Conservation (phyloP, 2,329 filamentous ascomycete genomes). For the Alternaria triticina region DNA sequence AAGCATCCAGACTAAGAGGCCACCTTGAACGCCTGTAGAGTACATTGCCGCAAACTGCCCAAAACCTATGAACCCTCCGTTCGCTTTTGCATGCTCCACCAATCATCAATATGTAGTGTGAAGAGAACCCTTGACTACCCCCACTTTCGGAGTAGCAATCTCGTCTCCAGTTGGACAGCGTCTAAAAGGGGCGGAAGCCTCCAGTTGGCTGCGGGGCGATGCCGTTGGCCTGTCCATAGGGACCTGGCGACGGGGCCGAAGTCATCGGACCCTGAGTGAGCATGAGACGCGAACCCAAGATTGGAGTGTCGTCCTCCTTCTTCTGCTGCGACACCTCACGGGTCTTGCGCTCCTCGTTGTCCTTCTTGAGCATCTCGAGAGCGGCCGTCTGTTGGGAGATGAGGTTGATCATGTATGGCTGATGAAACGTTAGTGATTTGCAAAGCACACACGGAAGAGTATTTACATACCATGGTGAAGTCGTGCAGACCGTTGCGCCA, state of each 20-base stretch:
- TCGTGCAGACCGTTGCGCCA: constrained; percentile 95
- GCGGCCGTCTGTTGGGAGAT: constrained; percentile 88
- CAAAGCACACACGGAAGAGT: background rate
- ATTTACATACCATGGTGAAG: constrained; percentile 78
- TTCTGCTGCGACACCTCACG: constrained; percentile 77
- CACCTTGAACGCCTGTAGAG: constrained; percentile 40
- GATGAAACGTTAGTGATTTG: constrained; percentile 4
- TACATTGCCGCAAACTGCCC: constrained; percentile 31
- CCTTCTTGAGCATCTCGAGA: constrained; percentile 83
- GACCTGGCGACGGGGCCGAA: constrained; percentile 66
- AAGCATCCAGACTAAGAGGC: constrained; percentile 22
- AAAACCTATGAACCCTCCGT: constrained; percentile 20
- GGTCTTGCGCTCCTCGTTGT: constrained; percentile 91
- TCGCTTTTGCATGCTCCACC: constrained; percentile 34
- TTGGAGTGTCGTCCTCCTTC: constrained; percentile 91
- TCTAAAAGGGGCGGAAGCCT: constrained; percentile 54
- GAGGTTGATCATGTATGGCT: constrained; percentile 98
- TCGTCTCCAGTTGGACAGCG: background rate
- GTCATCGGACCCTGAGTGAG: constrained; percentile 84
- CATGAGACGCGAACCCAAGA: constrained; percentile 91
- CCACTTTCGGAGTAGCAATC: background rate
- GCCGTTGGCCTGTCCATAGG: constrained; percentile 82
- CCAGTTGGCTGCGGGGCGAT: constrained; percentile 87
- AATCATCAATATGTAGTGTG: constrained; percentile 35
- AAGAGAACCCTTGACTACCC: constrained; percentile 7